Conservation (phyloP, 1,139 yeast species). For the Meyerozyma guilliermondii region DNA sequence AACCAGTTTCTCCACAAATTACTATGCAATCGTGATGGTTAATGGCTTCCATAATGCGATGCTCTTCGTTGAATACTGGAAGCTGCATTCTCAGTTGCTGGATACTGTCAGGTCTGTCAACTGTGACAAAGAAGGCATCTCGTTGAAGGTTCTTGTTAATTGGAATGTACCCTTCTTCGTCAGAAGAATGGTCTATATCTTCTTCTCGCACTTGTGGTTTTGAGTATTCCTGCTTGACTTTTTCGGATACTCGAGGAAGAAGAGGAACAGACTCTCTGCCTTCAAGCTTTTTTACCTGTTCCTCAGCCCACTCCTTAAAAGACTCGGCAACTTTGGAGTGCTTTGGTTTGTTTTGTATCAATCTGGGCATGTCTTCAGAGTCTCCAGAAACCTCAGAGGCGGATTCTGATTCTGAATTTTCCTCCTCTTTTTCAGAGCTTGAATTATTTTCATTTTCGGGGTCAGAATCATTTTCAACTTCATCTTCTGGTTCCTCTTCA, state of each 20-base stretch:
- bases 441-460: constrained; percentile 13
- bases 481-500: constrained; percentile 10
- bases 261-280: constrained; percentile 46
- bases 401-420: constrained; percentile 13
- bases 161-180: constrained; percentile 53
- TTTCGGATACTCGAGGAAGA: constrained; percentile 48
- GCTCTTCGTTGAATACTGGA: constrained; percentile 92
- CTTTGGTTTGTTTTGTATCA: constrained; percentile 35
- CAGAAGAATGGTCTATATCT: constrained; percentile 57
- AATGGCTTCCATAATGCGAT: constrained; percentile 90
- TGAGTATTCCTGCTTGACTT: constrained; percentile 40
- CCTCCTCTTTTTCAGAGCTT: constrained; percentile 15
- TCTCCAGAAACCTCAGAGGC: neutral
- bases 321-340: constrained; percentile 40
- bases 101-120: constrained; percentile 58
- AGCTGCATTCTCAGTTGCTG: constrained; percentile 64
- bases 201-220: constrained; percentile 48
- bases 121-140: constrained; percentile 64
- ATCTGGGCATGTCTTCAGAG: constrained; percentile 25
- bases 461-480: constrained; percentile 29
- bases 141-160: constrained; percentile 51
- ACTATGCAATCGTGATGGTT: constrained; percentile 89
- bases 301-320: constrained; percentile 60
- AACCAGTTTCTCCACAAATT: constrained; percentile 90
- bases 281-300: constrained; percentile 51